Conservation (phyloP, 345 rosid genomes). For the Hevea brasiliensis region DNA sequence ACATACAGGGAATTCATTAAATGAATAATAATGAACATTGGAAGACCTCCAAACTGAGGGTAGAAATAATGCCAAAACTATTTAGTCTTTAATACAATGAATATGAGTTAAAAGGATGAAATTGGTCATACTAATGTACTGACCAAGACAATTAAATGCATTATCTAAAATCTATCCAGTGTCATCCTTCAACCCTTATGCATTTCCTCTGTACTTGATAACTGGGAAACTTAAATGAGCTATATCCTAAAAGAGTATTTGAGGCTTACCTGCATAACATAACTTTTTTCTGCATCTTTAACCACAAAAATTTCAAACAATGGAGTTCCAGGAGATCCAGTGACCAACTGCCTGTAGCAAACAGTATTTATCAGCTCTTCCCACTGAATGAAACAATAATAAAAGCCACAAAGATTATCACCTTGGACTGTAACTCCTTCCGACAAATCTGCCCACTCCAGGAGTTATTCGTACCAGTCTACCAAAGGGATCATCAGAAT, state of each 20-base stretch:
- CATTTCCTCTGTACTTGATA: background rate
- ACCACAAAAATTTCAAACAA: constrained; percentile 89
- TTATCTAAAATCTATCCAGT: background rate
- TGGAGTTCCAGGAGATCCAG: constrained; percentile 81
- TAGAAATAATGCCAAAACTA: background rate
- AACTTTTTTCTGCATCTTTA: constrained; percentile 61
- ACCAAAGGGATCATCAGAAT: constrained; percentile 82
- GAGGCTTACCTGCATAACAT: constrained; percentile 71
- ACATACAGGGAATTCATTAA: background rate
- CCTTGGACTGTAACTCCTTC: constrained; percentile 87
- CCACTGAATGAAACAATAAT: constrained; percentile 15
- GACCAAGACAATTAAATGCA: background rate
- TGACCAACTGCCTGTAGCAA: constrained; percentile 77
- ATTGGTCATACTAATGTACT: background rate
- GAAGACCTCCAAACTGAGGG: background rate
- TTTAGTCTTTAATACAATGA: background rate
- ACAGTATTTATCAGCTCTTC: constrained; percentile 19
- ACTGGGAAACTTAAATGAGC: background rate
- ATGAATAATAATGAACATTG: background rate
- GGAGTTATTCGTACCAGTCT: constrained; percentile 76
- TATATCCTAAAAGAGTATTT: constrained; percentile 12
- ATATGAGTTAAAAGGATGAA: background rate
- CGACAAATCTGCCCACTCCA: constrained; percentile 86
- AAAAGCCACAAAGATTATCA: constrained; percentile 30
- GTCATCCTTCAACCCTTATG: background rate